Percentiles rank a stretch among this genome's conserved stretches.
Conservation (phyloP, 768 basidiomycete species). For the Roridomyces roridus region DNA sequence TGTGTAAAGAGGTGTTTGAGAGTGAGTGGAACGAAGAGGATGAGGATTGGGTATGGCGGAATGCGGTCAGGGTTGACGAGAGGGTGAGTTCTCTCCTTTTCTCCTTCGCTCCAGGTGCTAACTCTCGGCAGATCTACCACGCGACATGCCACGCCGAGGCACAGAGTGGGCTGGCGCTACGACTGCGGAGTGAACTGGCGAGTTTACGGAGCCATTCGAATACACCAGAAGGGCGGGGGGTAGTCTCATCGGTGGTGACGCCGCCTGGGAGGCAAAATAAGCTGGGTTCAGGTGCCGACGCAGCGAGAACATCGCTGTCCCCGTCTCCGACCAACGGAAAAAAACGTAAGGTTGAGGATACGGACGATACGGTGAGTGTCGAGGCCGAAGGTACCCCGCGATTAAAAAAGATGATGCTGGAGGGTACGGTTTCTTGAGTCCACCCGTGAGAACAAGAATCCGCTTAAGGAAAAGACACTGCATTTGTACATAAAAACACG, state of each 20-base stretch:
- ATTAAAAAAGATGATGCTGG: slow-evolving; percentile 68
- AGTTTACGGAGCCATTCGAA: slow-evolving; percentile 69
- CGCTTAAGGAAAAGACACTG: no score
- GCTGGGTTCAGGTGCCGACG: slow-evolving; percentile 9
- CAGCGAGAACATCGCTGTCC: slow-evolving; percentile 51
- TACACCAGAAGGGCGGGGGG: slow-evolving; percentile 85
- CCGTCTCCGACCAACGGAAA: slow-evolving; percentile 61
- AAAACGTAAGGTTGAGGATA: slow-evolving; percentile 79
- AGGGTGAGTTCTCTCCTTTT: slow-evolving; percentile 57
- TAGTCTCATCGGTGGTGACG: no score
- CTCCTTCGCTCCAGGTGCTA: neutral
- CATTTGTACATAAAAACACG: no score
- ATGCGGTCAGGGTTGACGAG: slow-evolving; percentile 85
- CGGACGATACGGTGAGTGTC: slow-evolving; percentile 44
- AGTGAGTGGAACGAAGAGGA: slow-evolving; percentile 94
- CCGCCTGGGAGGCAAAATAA: no score
- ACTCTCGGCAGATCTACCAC: slow-evolving; percentile 75
- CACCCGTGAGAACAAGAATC: no score
- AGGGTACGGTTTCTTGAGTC: no score
- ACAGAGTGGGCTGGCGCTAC: slow-evolving; percentile 66
- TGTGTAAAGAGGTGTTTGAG: slow-evolving; percentile 94
- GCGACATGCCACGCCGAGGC: slow-evolving; percentile 94
- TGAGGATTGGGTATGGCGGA: slow-evolving; percentile 98
- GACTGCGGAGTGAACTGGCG: slow-evolving; percentile 65
- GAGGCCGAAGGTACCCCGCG: slow-evolving; percentile 64